phyloP scores from a whole-genome alignment of 176 grass and related monocot genomes.

The Elymus sibiricus region DNA sequence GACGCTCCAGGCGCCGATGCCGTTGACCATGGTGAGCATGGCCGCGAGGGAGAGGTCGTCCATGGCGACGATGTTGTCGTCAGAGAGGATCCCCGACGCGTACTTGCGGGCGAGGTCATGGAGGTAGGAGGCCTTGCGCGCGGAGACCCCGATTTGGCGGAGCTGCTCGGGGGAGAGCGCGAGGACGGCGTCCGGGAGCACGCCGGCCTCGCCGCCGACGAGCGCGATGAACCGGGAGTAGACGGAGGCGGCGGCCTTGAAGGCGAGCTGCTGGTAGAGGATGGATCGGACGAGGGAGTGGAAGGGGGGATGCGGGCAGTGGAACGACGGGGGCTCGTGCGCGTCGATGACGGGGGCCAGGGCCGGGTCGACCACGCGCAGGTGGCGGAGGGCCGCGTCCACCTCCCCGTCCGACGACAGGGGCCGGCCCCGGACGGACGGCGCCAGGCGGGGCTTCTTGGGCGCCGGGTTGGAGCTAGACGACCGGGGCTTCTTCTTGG shows the following conservation, averaged over 20 bases:
- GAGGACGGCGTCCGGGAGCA: slow-evolving; percentile 78
- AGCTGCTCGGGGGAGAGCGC: slow-evolving; percentile 74
- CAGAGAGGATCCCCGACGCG: slow-evolving; percentile 74
- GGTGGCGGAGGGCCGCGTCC: slow-evolving; percentile 51
- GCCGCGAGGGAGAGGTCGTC: slow-evolving; percentile 88
- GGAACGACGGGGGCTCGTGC: slow-evolving; percentile 73
- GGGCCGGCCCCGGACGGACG: slow-evolving; percentile 40
- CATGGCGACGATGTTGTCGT: slow-evolving; percentile 66
- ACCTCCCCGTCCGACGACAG: slow-evolving; percentile 71
- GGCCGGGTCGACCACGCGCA: slow-evolving; percentile 53
- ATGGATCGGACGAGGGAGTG: slow-evolving; percentile 91
- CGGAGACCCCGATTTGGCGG: slow-evolving; percentile 95
- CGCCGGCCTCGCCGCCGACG: slow-evolving; percentile 69
- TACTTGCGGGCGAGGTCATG: slow-evolving; percentile 93
- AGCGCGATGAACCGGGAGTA: slow-evolving; percentile 75
- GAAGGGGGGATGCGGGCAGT: slow-evolving; percentile 80
- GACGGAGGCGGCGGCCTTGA: slow-evolving; percentile 86
- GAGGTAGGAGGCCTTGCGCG: slow-evolving; percentile 85
- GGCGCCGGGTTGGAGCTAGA: neutral
- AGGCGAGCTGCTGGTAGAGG: slow-evolving; percentile 94
- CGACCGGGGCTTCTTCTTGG: slow-evolving; percentile 25
- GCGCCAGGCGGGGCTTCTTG: slow-evolving; percentile 38
- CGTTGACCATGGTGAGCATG: slow-evolving; percentile 99
- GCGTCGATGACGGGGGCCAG: slow-evolving; percentile 68
- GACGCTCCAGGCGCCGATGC: slow-evolving; percentile 91